Percentiles rank a stretch among this genome's conserved stretches.
These are phyloP conservation scores for Cordia subcordata DNA, from an alignment of 257 asterid genomes.

Conservation along the genomic window DNA sequence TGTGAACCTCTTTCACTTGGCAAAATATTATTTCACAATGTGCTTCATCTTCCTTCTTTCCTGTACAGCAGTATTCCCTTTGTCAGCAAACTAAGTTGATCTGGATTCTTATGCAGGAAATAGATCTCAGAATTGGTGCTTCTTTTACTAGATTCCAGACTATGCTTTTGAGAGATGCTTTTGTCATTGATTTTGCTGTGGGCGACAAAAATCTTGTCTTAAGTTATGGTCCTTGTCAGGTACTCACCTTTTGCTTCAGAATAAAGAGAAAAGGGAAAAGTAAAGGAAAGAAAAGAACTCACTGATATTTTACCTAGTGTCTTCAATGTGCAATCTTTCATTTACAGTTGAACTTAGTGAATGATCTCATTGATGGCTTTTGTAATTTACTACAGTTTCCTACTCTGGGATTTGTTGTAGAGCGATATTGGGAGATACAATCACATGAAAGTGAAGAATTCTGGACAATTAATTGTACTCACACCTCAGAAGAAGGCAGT, in stretches of 20 bases:
- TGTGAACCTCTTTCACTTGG: too few species aligned
- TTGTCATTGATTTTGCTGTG: conserved; percentile 58
- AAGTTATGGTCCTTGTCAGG: conserved; percentile 99
- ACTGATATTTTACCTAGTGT: too few species aligned
- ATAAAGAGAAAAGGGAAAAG: neutral
- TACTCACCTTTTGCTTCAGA: conserved; percentile 10
- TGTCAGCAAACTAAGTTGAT: conserved; percentile 12
- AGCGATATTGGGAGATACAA: conserved; percentile 96
- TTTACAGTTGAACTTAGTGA: neutral
- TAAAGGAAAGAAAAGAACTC: neutral
- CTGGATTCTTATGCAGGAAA: conserved; percentile 59
- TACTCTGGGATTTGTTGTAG: conserved; percentile 92
- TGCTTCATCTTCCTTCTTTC: neutral
- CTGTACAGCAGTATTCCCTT: neutral
- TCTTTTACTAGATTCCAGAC: conserved; percentile 98
- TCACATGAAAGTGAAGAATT: conserved; percentile 96
- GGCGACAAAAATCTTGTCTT: conserved; percentile 67
- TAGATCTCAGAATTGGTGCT: conserved; percentile 97
- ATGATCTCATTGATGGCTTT: conserved; percentile 5
- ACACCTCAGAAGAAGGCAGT: conserved; percentile 76
- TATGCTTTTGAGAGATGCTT: conserved; percentile 84
- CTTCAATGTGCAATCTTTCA: neutral
- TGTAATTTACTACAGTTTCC: conserved; percentile 67
- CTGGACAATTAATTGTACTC: conserved; percentile 93
- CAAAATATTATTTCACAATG: neutral